phyloP scores from a whole-genome alignment of 257 asterid genomes.

The Solanum sparsipilum region DNA sequence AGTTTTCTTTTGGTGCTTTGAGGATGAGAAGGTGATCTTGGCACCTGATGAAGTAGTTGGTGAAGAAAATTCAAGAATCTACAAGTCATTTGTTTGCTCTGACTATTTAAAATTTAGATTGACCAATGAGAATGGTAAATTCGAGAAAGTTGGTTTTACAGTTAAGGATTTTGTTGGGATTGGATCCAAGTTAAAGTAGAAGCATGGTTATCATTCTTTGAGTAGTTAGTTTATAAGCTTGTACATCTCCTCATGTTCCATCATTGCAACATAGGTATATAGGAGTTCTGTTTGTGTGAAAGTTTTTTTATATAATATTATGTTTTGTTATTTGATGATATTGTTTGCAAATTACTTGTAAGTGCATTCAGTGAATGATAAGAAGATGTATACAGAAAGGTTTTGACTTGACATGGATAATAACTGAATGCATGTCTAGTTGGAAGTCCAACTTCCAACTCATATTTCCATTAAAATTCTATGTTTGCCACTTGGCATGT shows the following conservation, averaged over 20 bases:
- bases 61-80: conserved; percentile 19
- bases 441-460: conserved; percentile 30
- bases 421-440: conserved; percentile 7
- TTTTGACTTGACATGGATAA: conserved; percentile 2
- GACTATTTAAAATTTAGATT: conserved; percentile 53
- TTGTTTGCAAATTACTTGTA: background rate
- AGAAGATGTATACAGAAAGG: background rate
- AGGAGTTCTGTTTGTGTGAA: background rate
- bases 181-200: background rate
- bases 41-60: conserved; percentile 62
- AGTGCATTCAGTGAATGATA: background rate
- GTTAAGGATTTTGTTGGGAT: conserved; percentile 58
- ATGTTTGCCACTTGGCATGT: conserved; percentile 1
- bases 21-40: conserved; percentile 43
- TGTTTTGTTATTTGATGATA: background rate
- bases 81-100: conserved; percentile 40
- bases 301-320: background rate
- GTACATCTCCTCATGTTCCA: background rate
- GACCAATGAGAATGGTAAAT: conserved; percentile 52
- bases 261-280: background rate
- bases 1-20: conserved; percentile 74
- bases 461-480: conserved; percentile 6
- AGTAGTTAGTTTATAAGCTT: background rate
- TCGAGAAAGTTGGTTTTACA: conserved; percentile 65
- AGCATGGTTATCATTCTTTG: background rate